These are phyloP conservation scores for Rubroboletus pulcherrimus DNA, from an alignment of 768 basidiomycete genomes.

Conservation along the genomic window DNA sequence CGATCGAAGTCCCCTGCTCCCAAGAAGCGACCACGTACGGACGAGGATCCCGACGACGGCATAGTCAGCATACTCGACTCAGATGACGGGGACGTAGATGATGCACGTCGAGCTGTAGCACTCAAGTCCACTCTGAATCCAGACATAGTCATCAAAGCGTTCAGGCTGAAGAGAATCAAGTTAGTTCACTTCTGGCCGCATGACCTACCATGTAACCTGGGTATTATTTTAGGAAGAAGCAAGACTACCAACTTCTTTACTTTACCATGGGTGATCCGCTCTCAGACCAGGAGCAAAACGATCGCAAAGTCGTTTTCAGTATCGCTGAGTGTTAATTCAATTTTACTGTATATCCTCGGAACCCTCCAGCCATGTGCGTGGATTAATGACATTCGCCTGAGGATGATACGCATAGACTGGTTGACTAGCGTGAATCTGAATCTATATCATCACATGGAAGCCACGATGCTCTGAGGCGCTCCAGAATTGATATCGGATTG, in stretches of 20 bases:
- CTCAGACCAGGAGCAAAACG: conserved; percentile 45
- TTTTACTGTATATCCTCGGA: not conserved
- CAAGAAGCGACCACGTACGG: conserved; percentile 29
- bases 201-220: not conserved
- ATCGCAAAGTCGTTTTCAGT: conserved; percentile 53
- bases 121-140: conserved; percentile 23
- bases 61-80: conserved; percentile 23
- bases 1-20: conserved; percentile 20
- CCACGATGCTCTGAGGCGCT: conserved; percentile 43
- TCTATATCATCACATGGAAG: conserved; percentile 30
- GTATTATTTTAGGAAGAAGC: conserved; percentile 26
- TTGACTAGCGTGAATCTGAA: not conserved
- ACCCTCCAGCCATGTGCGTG: not conserved
- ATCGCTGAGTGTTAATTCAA: conserved; percentile 29
- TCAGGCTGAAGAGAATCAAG: conserved; percentile 47
- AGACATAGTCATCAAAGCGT: conserved; percentile 39
- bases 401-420: not conserved
- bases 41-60: conserved; percentile 25
- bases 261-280: conserved; percentile 72
- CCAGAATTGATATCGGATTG: conserved; percentile 2
- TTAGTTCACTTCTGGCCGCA: conserved; percentile 27
- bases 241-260: conserved; percentile 78
- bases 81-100: conserved; percentile 6
- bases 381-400: not conserved
- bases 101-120: not conserved